Evolutionary conservation across 2,329 filamentous ascomycete genomes (phyloP).

Genomic region (Fusarium zealandicum): DNA sequence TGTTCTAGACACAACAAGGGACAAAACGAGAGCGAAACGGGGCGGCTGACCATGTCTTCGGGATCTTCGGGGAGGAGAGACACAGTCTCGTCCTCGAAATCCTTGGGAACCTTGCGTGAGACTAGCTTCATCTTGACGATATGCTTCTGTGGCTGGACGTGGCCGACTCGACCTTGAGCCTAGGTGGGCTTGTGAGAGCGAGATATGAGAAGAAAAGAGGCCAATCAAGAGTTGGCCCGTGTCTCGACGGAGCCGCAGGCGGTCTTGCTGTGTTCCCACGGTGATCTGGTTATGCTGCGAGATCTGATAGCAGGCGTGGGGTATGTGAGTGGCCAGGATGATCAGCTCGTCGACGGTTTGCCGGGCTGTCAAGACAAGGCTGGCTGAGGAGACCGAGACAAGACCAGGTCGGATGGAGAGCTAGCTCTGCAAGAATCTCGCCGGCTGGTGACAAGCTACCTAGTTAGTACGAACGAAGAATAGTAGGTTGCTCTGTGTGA

Average conservation of each 20-base stretch:
- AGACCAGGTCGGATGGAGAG: too few species aligned
- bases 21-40: constrained; percentile 7
- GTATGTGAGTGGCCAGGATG: neutral
- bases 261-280: neutral
- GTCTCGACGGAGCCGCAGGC: constrained; percentile 16
- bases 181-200: constrained; percentile 21
- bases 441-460: too few species aligned
- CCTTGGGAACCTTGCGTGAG: constrained; percentile 47
- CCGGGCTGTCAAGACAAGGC: neutral
- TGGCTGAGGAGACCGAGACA: neutral
- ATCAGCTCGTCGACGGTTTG: neutral
- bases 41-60: constrained; percentile 54
- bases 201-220: neutral
- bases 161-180: constrained; percentile 10
- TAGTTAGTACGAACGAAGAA: too few species aligned
- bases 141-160: constrained; percentile 24
- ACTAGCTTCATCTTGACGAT: constrained; percentile 50
- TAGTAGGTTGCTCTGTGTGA: neutral
- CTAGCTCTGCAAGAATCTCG: too few species aligned
- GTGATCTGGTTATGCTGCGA: neutral
- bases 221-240: constrained; percentile 25
- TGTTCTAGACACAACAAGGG: constrained; percentile 4
- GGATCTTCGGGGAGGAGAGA: constrained; percentile 55
- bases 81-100: constrained; percentile 51
- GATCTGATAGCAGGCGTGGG: constrained; percentile 2